phyloP scores from a whole-genome alignment of 805 yeast genomes.

The Wickerhamiella musiphila region DNA sequence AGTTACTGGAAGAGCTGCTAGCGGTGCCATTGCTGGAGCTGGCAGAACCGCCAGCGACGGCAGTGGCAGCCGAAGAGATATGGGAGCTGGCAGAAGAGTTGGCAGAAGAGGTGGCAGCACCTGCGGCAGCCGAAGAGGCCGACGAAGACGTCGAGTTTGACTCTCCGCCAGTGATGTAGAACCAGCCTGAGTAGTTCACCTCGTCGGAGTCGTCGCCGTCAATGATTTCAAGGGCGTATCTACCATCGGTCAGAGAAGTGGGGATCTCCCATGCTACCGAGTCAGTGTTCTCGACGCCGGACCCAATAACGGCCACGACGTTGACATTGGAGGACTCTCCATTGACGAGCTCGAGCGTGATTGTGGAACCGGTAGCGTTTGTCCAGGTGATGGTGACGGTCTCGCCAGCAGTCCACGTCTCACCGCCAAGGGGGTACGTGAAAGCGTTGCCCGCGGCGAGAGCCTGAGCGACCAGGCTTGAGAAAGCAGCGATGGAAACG shows the following conservation, averaged over 20 bases:
- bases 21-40: slow-evolving; percentile 4
- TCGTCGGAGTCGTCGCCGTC: slow-evolving; percentile 17
- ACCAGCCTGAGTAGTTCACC: slow-evolving; percentile 22
- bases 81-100: slow-evolving; percentile 5
- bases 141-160: slow-evolving; percentile 9
- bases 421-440: slow-evolving; percentile 18
- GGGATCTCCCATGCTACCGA: slow-evolving; percentile 22
- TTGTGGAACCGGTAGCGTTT: slow-evolving; percentile 19
- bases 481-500: slow-evolving; percentile 5
- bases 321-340: slow-evolving; percentile 21
- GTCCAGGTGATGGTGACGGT: slow-evolving; percentile 19
- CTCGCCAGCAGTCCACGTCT: slow-evolving; percentile 19
- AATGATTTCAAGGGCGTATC: slow-evolving; percentile 22
- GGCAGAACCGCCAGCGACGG: slow-evolving; percentile 3
- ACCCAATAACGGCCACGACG: slow-evolving; percentile 21
- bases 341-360: slow-evolving; percentile 18
- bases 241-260: slow-evolving; percentile 16
- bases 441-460: slow-evolving; percentile 18
- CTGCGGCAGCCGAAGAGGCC: slow-evolving; percentile 6
- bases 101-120: slow-evolving; percentile 5
- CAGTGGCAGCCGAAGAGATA: slow-evolving; percentile 4
- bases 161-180: slow-evolving; percentile 15
- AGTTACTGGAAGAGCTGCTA: slow-evolving; percentile 3
- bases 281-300: slow-evolving; percentile 22
- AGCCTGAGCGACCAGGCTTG: slow-evolving; percentile 10